Evolutionary conservation across 2,329 filamentous ascomycete genomes (phyloP), one percentile per base, ranked within the genome.

Genomic region (Penicillium rolfsii): DNA sequence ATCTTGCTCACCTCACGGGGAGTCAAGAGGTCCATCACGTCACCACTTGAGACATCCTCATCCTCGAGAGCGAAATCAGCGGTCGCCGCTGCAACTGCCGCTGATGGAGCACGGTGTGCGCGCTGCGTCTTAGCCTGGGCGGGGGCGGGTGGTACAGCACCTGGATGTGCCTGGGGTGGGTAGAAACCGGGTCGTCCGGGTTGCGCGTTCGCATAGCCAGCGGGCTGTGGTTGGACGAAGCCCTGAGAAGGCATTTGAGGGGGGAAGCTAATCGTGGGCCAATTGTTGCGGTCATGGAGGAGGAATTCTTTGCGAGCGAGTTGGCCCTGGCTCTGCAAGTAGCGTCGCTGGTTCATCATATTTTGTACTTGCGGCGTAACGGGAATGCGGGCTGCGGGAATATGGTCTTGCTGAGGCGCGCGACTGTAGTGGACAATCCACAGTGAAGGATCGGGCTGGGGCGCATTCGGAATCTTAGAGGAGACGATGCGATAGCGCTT

Each of bases 271-370:
- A 98, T 89, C 26, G 88, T 88, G 3, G 95, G 94, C 93, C 94
- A 98, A 78, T 92, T 96, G 66, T 87, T 85, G 43, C 91, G 87
- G 77, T 98, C 95, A 53, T 91, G 88, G 22, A 98, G 84, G 89
- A 97, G 96, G 73, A 98, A 98, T 71, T 97, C 93, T 73, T 97
- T 96, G 68, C 92, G 89, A 59, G 89, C 85, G 48, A 97, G 88
- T 70, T 93, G 90, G 6, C 93, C 94, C 66, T 91, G 90, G 57
- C 84, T 77, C 90, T 88, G 78, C 82, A 91, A 76, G 69, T 83
- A 83, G 53, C 79, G 78, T n/a, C 87, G 82, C 68, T 82, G 77
- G 22, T 72, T 72, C 50, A 83, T 71, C 55, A 75, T 74, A 36
- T 69, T 73, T 57, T 81, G 77, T 5, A 79, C 71, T 41, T 76